Evolutionary conservation across 2,329 filamentous ascomycete species (phyloP), one percentile per base, ranked within the genome.

Genomic region (Lecanosticta acicola): DNA sequence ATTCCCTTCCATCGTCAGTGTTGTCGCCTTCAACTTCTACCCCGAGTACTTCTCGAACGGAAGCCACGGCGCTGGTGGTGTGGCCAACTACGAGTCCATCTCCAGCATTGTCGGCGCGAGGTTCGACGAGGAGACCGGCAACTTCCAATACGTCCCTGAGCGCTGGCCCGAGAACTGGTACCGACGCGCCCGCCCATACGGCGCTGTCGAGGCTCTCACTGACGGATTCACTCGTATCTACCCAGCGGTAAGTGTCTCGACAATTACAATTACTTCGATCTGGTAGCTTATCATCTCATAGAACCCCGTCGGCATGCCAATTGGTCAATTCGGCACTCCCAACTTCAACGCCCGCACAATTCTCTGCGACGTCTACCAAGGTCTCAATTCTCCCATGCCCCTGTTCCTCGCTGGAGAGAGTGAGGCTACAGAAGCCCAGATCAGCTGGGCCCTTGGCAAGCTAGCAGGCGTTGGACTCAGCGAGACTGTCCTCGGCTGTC

Each of bases 321-420:
- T 57, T 32, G 52, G 56, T 3, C 59, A 67, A 39, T 32, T 67
- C 21, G 62, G 62, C 13, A 65, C 60, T 0, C 51, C 55, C 7
- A 66, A 66, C 41, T 46, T 67, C 16, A 63, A 55, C 39, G 46
- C 52, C 20, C 51, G 57, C 34, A 63, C 60, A 11, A 32, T 66
- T 5, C 59, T 67, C 5, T 68, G 65, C 54, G 56, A 65, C 26
- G 19, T 66, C 20, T 66, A 64, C 54, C 56, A 63, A 43, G 64
- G 65, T 13, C 43, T 68, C 42, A 64, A 64, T 52, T 64, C 61
- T 20, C 57, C 67, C 55, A 63, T 59, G 10, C 66, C 65, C 19
- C 59, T 67, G 9, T 43, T 53, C 3, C 41, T 67, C 7, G 59
- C 49, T 14, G 63, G 60, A 11, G 50, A 53, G 3, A 50, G 46